Percentiles rank a stretch among this genome's conserved stretches.
These are phyloP conservation scores for Aspergillus tubingensis DNA, from an alignment of 2,329 filamentous ascomycete genomes.

Conservation along the genomic window DNA sequence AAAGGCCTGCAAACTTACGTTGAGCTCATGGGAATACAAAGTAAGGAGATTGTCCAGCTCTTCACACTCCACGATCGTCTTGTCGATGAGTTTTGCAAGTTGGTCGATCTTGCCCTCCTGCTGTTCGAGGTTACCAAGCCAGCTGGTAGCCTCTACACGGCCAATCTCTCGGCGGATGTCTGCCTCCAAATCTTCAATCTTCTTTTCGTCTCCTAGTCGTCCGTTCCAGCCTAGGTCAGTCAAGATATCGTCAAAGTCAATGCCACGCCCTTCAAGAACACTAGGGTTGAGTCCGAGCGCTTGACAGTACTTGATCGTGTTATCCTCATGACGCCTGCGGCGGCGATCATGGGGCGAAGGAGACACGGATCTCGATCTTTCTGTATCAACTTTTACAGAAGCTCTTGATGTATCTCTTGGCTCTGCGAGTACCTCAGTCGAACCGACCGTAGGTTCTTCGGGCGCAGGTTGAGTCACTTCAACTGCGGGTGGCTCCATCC, in stretches of 20 bases:
- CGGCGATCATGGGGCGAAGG: conserved; percentile 53
- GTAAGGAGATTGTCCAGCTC: conserved; percentile 93
- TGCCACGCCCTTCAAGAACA: conserved; percentile 73
- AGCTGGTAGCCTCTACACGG: conserved; percentile 87
- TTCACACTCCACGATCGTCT: conserved; percentile 91
- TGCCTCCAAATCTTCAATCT: conserved; percentile 75
- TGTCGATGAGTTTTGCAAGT: conserved; percentile 82
- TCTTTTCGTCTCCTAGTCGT: conserved; percentile 71
- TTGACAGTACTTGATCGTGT: conserved; percentile 76
- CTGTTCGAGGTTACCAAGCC: conserved; percentile 79
- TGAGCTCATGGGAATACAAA: conserved; percentile 90
- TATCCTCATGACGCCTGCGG: conserved; percentile 66
- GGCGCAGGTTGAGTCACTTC: conserved; percentile 40
- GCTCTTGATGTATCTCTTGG: conserved; percentile 27
- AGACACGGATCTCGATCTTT: conserved; percentile 36
- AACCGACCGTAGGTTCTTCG: conserved; percentile 31
- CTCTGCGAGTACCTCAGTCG: conserved; percentile 24
- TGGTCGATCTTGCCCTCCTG: conserved; percentile 88
- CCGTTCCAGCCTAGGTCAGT: conserved; percentile 89
- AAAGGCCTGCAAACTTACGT: conserved; percentile 57
- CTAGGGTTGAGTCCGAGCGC: conserved; percentile 74
- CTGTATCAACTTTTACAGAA: conserved; percentile 20
- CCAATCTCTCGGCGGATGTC: conserved; percentile 87
- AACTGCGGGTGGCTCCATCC: conserved; percentile 36
- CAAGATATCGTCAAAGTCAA: conserved; percentile 79